Conservation (phyloP, 352 stramenopile genomes). For the Pythium grandisporangium region DNA sequence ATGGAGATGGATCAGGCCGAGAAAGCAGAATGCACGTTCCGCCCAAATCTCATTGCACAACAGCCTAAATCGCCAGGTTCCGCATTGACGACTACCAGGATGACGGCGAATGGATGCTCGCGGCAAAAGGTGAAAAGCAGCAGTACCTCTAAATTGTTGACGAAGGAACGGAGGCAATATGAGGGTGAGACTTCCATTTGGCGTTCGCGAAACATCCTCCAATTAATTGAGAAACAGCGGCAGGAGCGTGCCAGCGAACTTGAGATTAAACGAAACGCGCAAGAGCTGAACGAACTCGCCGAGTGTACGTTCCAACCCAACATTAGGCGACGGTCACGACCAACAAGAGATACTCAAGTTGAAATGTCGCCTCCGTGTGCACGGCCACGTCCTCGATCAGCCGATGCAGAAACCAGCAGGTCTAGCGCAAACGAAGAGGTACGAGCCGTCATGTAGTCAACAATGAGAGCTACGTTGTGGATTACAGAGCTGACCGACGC, state of each 20-base stretch:
- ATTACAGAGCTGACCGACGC: background rate
- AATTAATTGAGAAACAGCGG: constrained; percentile 55
- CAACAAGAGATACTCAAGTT: too few species aligned
- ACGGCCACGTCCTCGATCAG: too few species aligned
- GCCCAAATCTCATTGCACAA: constrained; percentile 28
- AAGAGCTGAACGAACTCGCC: constrained; percentile 52
- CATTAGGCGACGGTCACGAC: constrained; percentile 2
- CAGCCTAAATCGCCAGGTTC: too few species aligned
- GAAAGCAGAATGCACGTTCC: constrained; percentile 65
- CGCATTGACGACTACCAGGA: too few species aligned
- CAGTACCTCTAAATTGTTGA: constrained; percentile 34
- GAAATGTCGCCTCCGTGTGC: too few species aligned
- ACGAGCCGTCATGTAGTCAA: background rate
- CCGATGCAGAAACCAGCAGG: background rate
- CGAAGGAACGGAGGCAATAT: constrained; percentile 14
- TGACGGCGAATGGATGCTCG: too few species aligned
- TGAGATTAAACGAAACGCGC: constrained; percentile 41
- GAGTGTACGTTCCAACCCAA: constrained; percentile 83
- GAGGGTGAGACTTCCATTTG: constrained; percentile 21
- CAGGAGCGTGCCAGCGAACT: constrained; percentile 45
- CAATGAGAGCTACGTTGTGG: background rate
- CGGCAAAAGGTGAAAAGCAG: constrained; percentile 9
- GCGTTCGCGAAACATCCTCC: constrained; percentile 56
- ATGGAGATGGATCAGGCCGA: constrained; percentile 58
- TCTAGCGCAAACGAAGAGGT: background rate